These are phyloP conservation scores for Botryotinia convoluta DNA, from an alignment of 2,329 filamentous ascomycete species.

Conservation along the genomic window DNA sequence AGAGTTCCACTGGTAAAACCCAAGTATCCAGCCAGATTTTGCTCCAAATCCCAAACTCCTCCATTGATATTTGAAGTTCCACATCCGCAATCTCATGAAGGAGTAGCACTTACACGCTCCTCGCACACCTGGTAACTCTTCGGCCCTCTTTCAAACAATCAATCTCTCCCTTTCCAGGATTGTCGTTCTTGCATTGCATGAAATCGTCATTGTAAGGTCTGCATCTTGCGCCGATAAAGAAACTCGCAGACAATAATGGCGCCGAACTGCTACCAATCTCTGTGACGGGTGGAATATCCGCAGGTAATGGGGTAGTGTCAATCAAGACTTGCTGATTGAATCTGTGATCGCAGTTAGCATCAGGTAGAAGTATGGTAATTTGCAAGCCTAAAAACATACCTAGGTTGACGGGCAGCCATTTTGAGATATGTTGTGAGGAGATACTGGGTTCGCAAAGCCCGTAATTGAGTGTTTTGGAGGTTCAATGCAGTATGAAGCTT, in stretches of 20 bases:
- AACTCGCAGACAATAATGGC: slow-evolving; percentile 85
- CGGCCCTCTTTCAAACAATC: slow-evolving; percentile 96
- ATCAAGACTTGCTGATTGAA: slow-evolving; percentile 93
- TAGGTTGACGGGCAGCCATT: slow-evolving; percentile 36
- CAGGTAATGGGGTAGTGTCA: slow-evolving; percentile 93
- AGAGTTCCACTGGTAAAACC: not conserved
- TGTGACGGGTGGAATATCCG: slow-evolving; percentile 85
- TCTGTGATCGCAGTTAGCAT: slow-evolving; percentile 51
- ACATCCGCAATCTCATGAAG: no score
- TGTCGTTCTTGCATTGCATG: slow-evolving; percentile 99
- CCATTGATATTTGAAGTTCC: slow-evolving; percentile 16
- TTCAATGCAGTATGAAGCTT: slow-evolving; percentile 28
- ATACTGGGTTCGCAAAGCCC: slow-evolving; percentile 28
- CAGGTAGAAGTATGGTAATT: not conserved
- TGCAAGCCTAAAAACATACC: slow-evolving; percentile 23
- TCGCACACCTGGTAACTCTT: slow-evolving; percentile 93
- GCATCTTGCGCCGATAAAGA: slow-evolving; percentile 97
- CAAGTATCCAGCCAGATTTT: not conserved
- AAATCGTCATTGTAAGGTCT: slow-evolving; percentile 96
- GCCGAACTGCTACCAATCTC: slow-evolving; percentile 93
- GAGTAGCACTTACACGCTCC: slow-evolving; percentile 75
- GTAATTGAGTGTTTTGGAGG: slow-evolving; percentile 40
- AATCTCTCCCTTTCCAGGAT: slow-evolving; percentile 84
- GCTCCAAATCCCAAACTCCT: slow-evolving; percentile 9
- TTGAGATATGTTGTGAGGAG: slow-evolving; percentile 26